Evolutionary conservation across 331 rosid species (phyloP), one percentile per base, ranked within the genome.

Genomic region (Malus hybrid): DNA sequence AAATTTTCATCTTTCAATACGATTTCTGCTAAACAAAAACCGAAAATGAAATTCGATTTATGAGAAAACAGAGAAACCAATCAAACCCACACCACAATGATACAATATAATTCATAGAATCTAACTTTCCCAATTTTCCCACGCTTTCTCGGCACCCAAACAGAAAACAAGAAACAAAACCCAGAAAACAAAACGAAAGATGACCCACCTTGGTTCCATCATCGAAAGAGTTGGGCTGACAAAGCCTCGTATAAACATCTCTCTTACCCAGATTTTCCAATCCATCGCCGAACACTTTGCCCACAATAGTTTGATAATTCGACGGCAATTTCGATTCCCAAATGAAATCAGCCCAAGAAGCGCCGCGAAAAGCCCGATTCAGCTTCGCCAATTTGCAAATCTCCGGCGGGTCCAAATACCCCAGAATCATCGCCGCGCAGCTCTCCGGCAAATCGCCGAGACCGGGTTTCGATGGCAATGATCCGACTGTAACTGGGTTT

Each of bases 291-390:
- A 90, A 80, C 28, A 94, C 78, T 30, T 78, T 73, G 1, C 60
- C 70, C 7, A 85, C 42, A 32, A 94, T 79, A 55, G 64, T 30
- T 19, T 66, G 39, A 74, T 84, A 94, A 82, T 94, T 94, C 1
- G 86, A 29, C 0, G 97, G 99, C 24, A 94, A 79, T 76, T 94
- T 94, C 7, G 97, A 89, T 39, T 94, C 95, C 99, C 97, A 94
- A 39, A 94, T 89, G 48, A 90, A 91, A 86, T 92, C 96, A 0
- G 99, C 95, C 83, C 82, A 81, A 2, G 99, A 88, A 63, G 97
- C 97, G 1, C 84, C 88, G 2, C 92, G 96, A 56, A 94, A 94
- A 18, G 96, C 84, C 70, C 93, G 90, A 62, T 87, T 94, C 74
- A 94, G 63, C 46, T 77, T 60, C 9, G 93, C 93, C 58, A 94